These are phyloP conservation scores for Ceratocystis destructans DNA, from an alignment of 2,329 filamentous ascomycete species.

Conservation along the genomic window DNA sequence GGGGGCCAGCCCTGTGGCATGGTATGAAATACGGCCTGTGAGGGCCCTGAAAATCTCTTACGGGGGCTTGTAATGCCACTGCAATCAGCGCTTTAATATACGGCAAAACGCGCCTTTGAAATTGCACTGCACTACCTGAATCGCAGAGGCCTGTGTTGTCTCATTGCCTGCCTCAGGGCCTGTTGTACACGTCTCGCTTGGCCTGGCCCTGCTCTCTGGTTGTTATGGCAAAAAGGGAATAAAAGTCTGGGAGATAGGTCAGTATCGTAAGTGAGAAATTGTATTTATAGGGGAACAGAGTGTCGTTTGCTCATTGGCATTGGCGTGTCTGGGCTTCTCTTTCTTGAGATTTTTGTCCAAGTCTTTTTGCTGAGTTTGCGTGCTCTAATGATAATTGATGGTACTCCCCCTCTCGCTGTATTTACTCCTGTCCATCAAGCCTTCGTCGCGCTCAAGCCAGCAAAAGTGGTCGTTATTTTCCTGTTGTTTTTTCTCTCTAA, in stretches of 20 bases:
- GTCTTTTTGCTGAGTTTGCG: neutral
- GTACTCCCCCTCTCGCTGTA: neutral
- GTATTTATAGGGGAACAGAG: neutral
- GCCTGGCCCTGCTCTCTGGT: neutral
- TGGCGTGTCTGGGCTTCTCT: neutral
- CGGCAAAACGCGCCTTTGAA: neutral
- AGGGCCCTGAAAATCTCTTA: no score
- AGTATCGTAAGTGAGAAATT: neutral
- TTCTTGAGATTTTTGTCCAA: neutral
- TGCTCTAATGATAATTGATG: neutral
- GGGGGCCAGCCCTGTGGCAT: neutral
- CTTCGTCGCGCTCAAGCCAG: neutral
- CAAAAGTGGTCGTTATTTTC: neutral
- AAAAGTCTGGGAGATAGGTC: no score
- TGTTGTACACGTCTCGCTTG: neutral
- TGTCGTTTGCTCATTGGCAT: neutral
- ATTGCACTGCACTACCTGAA: neutral
- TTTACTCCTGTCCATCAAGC: neutral
- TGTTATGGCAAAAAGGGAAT: neutral
- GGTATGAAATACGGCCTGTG: neutral
- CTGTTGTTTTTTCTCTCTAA: neutral
- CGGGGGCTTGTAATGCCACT: neutral
- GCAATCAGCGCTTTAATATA: conserved; percentile 1
- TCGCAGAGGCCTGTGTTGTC: neutral
- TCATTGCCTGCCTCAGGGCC: neutral